phyloP scores from a whole-genome alignment of 2,329 filamentous ascomycete genomes.

The Ascochyta clinopodiicola region DNA sequence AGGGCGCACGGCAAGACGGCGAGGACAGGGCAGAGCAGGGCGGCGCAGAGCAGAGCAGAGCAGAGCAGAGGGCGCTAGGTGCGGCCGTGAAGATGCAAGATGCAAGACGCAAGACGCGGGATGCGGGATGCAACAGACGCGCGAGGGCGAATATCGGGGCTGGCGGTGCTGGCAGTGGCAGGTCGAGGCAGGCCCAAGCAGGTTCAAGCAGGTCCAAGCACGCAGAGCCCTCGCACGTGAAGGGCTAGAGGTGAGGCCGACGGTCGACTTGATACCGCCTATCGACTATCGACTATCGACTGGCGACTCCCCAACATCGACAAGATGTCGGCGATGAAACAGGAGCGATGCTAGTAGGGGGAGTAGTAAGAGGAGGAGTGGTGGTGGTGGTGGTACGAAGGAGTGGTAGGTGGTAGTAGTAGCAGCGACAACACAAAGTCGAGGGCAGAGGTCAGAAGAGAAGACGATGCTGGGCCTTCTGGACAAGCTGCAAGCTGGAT shows the following conservation, averaged over 20 bases:
- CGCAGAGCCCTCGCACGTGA: constrained; percentile 40
- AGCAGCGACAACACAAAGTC: constrained; percentile 4
- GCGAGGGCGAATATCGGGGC: constrained; percentile 9
- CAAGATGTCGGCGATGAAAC: constrained; percentile 14
- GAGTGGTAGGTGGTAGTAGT: too few relatives aligned
- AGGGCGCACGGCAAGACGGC: neutral
- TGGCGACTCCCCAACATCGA: neutral
- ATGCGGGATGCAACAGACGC: too few relatives aligned
- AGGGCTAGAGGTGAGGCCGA: constrained; percentile 9
- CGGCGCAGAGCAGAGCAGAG: neutral
- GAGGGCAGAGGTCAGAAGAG: constrained; percentile 28
- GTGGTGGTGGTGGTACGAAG: too few relatives aligned
- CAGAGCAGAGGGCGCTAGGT: neutral
- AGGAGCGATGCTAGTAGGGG: too few relatives aligned
- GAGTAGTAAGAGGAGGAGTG: neutral
- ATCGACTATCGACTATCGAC: constrained; percentile 18
- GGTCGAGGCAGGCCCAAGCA: neutral
- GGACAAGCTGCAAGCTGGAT: neutral
- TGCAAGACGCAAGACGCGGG: too few relatives aligned
- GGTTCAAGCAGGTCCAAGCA: neutral
- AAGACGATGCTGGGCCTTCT: constrained; percentile 24
- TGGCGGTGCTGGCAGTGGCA: constrained; percentile 1
- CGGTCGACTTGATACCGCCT: neutral
- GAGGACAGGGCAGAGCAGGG: neutral
- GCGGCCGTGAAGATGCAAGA: constrained; percentile 9